Evolutionary conservation across 2,329 filamentous ascomycete genomes (phyloP).

Genomic region (Ceratocystis harringtonii): DNA sequence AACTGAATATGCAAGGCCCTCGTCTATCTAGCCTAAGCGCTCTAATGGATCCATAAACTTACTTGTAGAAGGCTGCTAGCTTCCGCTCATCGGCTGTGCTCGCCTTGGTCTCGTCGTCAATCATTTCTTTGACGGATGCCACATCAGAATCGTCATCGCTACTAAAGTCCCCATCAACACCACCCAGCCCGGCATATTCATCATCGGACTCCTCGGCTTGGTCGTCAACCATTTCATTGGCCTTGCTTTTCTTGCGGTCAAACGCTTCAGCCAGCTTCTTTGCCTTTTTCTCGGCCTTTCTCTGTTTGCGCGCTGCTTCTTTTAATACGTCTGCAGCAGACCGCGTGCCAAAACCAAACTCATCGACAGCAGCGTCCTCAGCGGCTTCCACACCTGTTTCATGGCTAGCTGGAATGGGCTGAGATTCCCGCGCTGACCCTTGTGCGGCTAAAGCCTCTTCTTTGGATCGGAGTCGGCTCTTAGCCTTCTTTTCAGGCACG

Average conservation of each 20-base stretch:
- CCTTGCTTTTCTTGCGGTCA: constrained; percentile 74
- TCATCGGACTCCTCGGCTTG: constrained; percentile 96
- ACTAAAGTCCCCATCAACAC: constrained; percentile 70
- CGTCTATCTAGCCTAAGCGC: too few relatives aligned
- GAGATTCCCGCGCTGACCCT: constrained; percentile 23
- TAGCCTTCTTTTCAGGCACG: constrained; percentile 27
- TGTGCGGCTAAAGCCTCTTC: constrained; percentile 24
- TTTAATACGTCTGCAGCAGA: constrained; percentile 57
- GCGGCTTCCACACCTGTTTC: constrained; percentile 25
- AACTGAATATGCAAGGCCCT: too few relatives aligned
- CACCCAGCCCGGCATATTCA: constrained; percentile 89
- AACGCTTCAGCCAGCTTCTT: constrained; percentile 37
- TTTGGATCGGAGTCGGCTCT: constrained; percentile 30
- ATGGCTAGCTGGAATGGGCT: constrained; percentile 25
- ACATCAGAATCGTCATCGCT: constrained; percentile 53
- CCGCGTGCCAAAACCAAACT: constrained; percentile 26
- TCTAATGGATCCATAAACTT: constrained; percentile 31
- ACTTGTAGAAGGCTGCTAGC: constrained; percentile 79
- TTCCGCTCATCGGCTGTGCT: constrained; percentile 57
- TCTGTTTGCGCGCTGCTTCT: constrained; percentile 42
- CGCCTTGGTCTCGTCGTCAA: constrained; percentile 46
- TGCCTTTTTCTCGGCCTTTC: constrained; percentile 23
- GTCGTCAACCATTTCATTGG: constrained; percentile 76
- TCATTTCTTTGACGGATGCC: constrained; percentile 65
- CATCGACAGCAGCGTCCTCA: constrained; percentile 22